Base-by-base conservation (phyloP, 2,329 filamentous ascomycete genomes). In the Aspergillus unguis region DNA sequence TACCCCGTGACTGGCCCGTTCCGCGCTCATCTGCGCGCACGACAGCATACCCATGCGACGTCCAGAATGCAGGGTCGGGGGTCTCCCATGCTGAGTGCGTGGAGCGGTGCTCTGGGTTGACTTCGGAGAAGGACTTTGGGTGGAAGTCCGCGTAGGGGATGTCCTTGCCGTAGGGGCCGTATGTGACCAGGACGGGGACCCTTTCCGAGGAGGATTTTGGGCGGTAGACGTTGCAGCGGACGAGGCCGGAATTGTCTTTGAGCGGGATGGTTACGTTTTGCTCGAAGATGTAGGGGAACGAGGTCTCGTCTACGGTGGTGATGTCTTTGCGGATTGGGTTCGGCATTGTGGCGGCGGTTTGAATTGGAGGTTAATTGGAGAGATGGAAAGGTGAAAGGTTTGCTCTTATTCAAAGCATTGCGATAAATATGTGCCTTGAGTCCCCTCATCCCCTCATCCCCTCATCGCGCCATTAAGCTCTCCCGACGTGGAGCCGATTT, bases 151-250 rank as follows among this genome's bases (percentile, higher is more conserved):
- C 72, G 64, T 88, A 88, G 23, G 77, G 80, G 33, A 88, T 86
- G 59, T 89, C 85, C 60, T 90, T 89, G 42, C 86, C 86, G 57
- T 89, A 89, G 0, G 86, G 86, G 0, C 86, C 86, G 58, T 89
- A 89, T 0, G 85, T 89, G 2, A 86, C 81, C 6, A 89, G 66
- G 0, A 87, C 85, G 0, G 86, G 86, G 25, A 57, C 55, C 66
- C 72, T 60, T 25, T 73, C 66, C 1, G 55, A 17, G 17, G 17
- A 17, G 40, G 6, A 52, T 43, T 77, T 78, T 1, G 78, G 78
- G 2, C 77, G 69, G 57, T 80, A 81, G 2, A 81, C 73, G 62
- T 80, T 81, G 61, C 71, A 75, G 8, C 79, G 66, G 3, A 81
- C 71, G 2, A 78, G 64, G 3, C 75, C 73, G 5, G 61, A 58